A percentile compares a stretch with the other conserved stretches of the same genome.
Evolutionary conservation across 2,329 filamentous ascomycete species (phyloP).

Genomic region (Triangularia verruculosa): DNA sequence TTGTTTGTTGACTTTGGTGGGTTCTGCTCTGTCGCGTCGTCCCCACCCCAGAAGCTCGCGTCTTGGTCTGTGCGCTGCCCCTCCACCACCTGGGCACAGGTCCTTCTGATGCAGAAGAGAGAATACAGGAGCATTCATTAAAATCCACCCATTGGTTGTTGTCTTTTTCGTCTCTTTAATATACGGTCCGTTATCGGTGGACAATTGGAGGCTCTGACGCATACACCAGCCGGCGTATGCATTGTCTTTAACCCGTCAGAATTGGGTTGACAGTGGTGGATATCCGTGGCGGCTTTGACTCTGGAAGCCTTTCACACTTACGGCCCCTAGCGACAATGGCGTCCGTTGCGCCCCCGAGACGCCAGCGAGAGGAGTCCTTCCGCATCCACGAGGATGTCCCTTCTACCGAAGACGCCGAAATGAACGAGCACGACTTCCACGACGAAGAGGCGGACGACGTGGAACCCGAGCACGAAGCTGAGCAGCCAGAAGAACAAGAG

Average conservation of each 20-base stretch:
- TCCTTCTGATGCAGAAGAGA: background rate
- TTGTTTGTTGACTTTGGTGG: slow-evolving; percentile 38
- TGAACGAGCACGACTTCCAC: slow-evolving; percentile 38
- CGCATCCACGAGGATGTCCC: slow-evolving; percentile 49
- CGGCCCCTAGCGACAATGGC: slow-evolving; percentile 20
- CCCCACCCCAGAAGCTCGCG: slow-evolving; percentile 15
- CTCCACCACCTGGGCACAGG: slow-evolving; percentile 8
- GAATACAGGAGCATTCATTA: background rate
- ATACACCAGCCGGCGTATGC: background rate
- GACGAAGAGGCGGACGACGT: slow-evolving; percentile 33
- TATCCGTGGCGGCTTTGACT: background rate
- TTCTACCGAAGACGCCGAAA: slow-evolving; percentile 48
- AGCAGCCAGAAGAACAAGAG: slow-evolving; percentile 29
- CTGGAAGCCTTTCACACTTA: background rate
- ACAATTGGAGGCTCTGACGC: background rate
- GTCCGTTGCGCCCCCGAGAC: slow-evolving; percentile 28
- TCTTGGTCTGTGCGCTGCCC: slow-evolving; percentile 20
- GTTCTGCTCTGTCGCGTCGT: slow-evolving; percentile 16
- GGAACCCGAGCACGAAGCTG: slow-evolving; percentile 32
- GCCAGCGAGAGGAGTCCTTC: slow-evolving; percentile 38
- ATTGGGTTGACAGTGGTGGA: background rate
- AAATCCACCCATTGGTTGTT: slow-evolving; percentile 3
- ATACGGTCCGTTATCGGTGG: background rate
- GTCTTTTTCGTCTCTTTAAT: background rate
- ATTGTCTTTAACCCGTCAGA: background rate